Conservation (phyloP, 2,329 filamentous ascomycete genomes). For the Calonectria pseudoturangicola region DNA sequence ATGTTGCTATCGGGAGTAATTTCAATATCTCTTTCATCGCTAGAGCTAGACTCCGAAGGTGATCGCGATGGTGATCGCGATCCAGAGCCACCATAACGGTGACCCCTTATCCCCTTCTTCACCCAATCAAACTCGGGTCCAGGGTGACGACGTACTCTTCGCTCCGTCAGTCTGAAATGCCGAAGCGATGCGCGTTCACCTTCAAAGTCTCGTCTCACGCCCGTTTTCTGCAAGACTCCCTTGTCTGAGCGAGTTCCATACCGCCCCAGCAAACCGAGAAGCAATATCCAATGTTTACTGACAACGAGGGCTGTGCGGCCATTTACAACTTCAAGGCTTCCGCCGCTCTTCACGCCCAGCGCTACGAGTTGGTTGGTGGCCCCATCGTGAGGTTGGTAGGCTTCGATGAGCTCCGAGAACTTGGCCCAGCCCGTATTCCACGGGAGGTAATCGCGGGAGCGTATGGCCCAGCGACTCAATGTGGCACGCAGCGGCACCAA, state of each 20-base stretch:
- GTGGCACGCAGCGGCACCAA: conserved; percentile 27
- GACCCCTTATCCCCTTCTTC: not conserved
- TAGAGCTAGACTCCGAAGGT: conserved; percentile 7
- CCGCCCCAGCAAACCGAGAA: conserved; percentile 34
- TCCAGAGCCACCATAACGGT: too few relatives aligned
- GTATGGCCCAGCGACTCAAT: conserved; percentile 25
- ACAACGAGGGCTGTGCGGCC: conserved; percentile 34
- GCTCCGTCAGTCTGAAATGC: conserved; percentile 16
- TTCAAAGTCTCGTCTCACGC: conserved; percentile 24
- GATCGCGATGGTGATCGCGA: not conserved
- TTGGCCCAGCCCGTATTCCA: conserved; percentile 41
- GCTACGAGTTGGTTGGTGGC: conserved; percentile 25
- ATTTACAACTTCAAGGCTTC: conserved; percentile 33
- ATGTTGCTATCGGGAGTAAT: not conserved
- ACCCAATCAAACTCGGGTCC: not conserved
- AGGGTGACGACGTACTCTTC: not conserved
- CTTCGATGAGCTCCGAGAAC: conserved; percentile 33
- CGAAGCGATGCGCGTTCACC: conserved; percentile 33
- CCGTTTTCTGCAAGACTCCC: conserved; percentile 27
- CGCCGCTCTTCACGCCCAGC: conserved; percentile 22
- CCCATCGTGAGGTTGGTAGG: conserved; percentile 24
- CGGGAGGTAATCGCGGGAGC: conserved; percentile 23
- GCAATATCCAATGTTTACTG: conserved; percentile 36
- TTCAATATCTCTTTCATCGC: not conserved
- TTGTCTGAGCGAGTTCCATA: conserved; percentile 35